phyloP scores from a whole-genome alignment of 2,329 filamentous ascomycete genomes.

The Botrytis fabae region DNA sequence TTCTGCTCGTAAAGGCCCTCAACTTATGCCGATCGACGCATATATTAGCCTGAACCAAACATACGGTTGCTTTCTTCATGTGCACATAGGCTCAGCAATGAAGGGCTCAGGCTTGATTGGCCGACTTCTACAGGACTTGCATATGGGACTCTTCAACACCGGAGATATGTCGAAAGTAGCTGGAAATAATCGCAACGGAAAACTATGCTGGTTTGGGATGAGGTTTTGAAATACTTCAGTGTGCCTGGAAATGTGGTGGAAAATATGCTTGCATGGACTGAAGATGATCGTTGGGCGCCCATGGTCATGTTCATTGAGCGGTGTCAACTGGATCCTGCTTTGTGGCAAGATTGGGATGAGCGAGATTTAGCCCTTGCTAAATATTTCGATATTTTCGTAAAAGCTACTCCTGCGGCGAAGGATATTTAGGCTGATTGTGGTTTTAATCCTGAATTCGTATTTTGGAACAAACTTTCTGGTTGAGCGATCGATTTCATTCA shows the following conservation, averaged over 20 bases:
- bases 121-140: neutral
- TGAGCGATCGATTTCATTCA: rapidly evolving
- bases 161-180: neutral
- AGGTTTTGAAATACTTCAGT: neutral
- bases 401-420: neutral
- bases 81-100: neutral
- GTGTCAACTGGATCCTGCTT: neutral
- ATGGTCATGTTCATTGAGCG: constrained; percentile 13
- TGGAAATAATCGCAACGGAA: neutral
- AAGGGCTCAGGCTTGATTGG: neutral
- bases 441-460: neutral
- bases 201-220: constrained; percentile 7
- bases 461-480: neutral
- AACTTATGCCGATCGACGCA: neutral
- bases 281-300: neutral
- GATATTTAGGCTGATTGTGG: neutral
- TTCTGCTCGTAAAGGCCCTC: rapidly evolving
- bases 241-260: neutral
- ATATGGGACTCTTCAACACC: neutral
- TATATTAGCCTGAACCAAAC: neutral
- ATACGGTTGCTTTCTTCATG: neutral
- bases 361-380: neutral
- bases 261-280: neutral
- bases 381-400: neutral
- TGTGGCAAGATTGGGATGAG: neutral